Evolutionary conservation across 129 eudicot genomes (phyloP).

Genomic region (Solidago caesia): DNA sequence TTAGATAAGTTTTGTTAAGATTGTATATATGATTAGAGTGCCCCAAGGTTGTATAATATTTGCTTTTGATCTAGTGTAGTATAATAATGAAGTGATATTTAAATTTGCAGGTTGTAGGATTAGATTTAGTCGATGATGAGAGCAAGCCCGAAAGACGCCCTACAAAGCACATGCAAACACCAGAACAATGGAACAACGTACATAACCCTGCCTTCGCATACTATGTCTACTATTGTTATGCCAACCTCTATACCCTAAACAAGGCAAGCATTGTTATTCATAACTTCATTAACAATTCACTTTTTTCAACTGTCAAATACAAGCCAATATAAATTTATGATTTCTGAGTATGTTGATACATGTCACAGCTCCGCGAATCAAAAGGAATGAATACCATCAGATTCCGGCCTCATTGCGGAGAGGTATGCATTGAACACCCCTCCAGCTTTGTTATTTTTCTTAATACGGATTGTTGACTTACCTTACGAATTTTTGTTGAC

Average conservation of each 20-base stretch:
- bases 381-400: slow-evolving; percentile 97
- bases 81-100: neutral
- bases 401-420: slow-evolving; percentile 98
- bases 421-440: slow-evolving; percentile 49
- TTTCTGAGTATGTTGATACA: slow-evolving; percentile 20
- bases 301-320: neutral
- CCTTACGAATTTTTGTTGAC: neutral
- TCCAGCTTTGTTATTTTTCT: slow-evolving; percentile 12
- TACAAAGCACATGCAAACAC: slow-evolving; percentile 98
- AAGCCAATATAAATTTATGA: neutral
- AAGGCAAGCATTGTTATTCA: slow-evolving; percentile 46
- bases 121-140: slow-evolving; percentile 98
- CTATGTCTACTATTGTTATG: slow-evolving; percentile 94
- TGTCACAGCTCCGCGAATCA: slow-evolving; percentile 91
- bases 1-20: too few species aligned
- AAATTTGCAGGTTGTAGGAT: slow-evolving; percentile 74
- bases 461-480: slow-evolving; percentile 7
- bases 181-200: slow-evolving; percentile 89
- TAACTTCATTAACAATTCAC: neutral
- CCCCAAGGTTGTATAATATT: neutral
- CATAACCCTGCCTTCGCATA: slow-evolving; percentile 96
- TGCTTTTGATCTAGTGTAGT: neutral
- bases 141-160: slow-evolving; percentile 99
- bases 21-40: too few species aligned
- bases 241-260: slow-evolving; percentile 90